Evolutionary conservation across 768 basidiomycete species (phyloP).

Genomic region (Clavaria fumosa): DNA sequence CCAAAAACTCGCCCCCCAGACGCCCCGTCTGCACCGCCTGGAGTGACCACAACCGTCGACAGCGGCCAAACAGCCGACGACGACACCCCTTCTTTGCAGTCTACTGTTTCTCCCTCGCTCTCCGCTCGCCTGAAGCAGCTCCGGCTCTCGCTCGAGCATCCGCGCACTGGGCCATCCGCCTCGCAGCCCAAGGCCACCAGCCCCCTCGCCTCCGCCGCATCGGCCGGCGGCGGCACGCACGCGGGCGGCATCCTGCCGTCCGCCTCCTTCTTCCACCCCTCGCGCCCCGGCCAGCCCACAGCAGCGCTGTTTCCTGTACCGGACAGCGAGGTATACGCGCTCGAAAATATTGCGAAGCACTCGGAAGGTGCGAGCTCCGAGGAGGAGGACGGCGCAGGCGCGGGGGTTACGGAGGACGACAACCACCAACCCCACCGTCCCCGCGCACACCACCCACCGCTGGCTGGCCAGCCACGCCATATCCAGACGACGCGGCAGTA

Average conservation of each 20-base stretch:
- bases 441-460: not conserved
- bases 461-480: slow-evolving; percentile 14
- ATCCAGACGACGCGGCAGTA: slow-evolving; percentile 25
- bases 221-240: slow-evolving; percentile 42
- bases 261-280: slow-evolving; percentile 63
- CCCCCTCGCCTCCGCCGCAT: too few species aligned
- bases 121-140: too few species aligned
- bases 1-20: too few species aligned
- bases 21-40: too few species aligned
- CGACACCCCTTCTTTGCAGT: too few species aligned
- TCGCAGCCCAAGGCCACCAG: too few species aligned
- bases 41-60: too few species aligned
- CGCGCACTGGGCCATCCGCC: too few species aligned
- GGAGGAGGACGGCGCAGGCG: slow-evolving; percentile 20
- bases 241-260: slow-evolving; percentile 66
- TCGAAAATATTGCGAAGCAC: slow-evolving; percentile 24
- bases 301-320: slow-evolving; percentile 5
- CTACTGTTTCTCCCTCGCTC: too few species aligned
- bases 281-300: slow-evolving; percentile 33
- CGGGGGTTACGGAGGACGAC: slow-evolving; percentile 13
- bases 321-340: slow-evolving; percentile 22
- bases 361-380: slow-evolving; percentile 28
- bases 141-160: too few species aligned
- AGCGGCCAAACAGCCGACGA: too few species aligned
- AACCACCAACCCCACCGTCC: slow-evolving; percentile 9